A percentile compares a stretch with the other conserved stretches of the same genome.
Evolutionary conservation across 2,329 filamentous ascomycete species (phyloP).

Genomic region (Colletotrichum caudatum): DNA sequence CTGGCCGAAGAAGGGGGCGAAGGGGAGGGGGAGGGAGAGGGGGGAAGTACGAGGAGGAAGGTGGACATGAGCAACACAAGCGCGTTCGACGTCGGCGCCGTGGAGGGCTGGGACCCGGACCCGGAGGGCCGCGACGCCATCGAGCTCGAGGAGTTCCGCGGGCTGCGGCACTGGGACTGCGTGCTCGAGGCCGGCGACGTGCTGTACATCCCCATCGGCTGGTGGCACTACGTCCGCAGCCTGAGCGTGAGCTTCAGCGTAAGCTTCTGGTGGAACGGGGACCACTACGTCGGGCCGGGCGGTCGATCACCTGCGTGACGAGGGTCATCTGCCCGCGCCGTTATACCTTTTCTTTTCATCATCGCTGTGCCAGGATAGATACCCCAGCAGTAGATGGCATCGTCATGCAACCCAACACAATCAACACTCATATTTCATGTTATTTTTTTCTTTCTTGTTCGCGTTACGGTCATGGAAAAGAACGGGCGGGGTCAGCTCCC

Average conservation of each 20-base stretch:
- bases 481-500: not conserved
- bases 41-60: conserved; percentile 46
- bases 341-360: not conserved
- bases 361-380: not conserved
- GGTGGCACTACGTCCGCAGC: conserved; percentile 97
- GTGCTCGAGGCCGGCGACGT: conserved; percentile 85
- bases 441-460: not conserved
- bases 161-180: conserved; percentile 78
- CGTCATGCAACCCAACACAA: not conserved
- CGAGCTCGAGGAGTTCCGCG: conserved; percentile 62
- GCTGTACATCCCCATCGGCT: conserved; percentile 90
- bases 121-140: conserved; percentile 49
- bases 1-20: conserved; percentile 74
- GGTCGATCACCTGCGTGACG: not conserved
- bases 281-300: conserved; percentile 14
- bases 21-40: conserved; percentile 52
- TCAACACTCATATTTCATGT: conserved; percentile 2
- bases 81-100: conserved; percentile 77
- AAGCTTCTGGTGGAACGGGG: conserved; percentile 90
- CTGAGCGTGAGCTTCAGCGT: conserved; percentile 91
- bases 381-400: not conserved
- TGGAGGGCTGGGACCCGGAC: conserved; percentile 70
- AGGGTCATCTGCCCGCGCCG: not conserved
- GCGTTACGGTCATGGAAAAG: not conserved
- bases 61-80: conserved; percentile 97